These are phyloP conservation scores for Candida golubevii DNA, from an alignment of 805 yeast genomes.

Conservation along the genomic window DNA sequence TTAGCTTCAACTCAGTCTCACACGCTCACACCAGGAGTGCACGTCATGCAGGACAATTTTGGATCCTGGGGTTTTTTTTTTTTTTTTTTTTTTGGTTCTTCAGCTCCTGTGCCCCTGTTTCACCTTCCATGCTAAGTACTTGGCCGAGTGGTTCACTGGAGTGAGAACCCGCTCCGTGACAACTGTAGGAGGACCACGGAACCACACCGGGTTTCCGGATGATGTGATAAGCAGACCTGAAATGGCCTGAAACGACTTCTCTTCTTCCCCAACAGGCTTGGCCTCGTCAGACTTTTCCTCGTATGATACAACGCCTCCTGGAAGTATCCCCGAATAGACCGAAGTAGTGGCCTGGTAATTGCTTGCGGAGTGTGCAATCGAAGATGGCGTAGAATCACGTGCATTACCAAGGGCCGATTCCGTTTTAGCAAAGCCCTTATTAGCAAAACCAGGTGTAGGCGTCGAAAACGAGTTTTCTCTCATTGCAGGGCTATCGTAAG, in stretches of 20 bases:
- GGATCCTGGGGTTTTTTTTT: no score
- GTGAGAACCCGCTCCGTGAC: constrained; percentile 22
- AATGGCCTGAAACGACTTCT: constrained; percentile 1
- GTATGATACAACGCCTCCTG: constrained; percentile 39
- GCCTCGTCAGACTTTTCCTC: constrained; percentile 10
- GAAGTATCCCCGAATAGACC: constrained; percentile 31
- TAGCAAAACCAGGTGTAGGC: constrained; percentile 5
- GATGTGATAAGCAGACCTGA: constrained; percentile 15
- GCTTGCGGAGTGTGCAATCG: constrained; percentile 6
- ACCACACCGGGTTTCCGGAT: constrained; percentile 46
- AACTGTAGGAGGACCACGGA: constrained; percentile 59
- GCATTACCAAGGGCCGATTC: constrained; percentile 1
- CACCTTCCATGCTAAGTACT: constrained; percentile 51
- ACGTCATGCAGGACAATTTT: no score
- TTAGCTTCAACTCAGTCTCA: no score
- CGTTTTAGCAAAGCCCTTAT: constrained; percentile 2
- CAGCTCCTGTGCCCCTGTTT: constrained; percentile 3
- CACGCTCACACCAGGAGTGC: no score
- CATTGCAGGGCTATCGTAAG: constrained; percentile 2
- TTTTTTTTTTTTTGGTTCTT: no score
- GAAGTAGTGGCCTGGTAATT: constrained; percentile 30
- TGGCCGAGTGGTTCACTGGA: constrained; percentile 68
- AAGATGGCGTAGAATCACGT: constrained; percentile 9
- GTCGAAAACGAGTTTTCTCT: constrained; percentile 5
- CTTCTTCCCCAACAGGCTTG: constrained; percentile 1